phyloP scores from a whole-genome alignment of 805 yeast genomes.

The Wickerhamomyces tratensis region DNA sequence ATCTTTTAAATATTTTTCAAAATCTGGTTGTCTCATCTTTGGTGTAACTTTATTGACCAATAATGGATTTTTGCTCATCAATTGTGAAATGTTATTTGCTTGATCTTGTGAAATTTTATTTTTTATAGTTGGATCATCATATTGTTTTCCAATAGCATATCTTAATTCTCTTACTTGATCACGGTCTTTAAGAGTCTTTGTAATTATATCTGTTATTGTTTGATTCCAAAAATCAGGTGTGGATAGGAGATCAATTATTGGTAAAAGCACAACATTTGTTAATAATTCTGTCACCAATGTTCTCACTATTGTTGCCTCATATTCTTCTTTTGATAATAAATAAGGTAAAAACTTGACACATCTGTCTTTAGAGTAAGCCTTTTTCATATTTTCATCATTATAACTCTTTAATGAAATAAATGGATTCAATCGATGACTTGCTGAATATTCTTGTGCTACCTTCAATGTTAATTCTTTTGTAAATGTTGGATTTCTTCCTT shows the following conservation, averaged over 20 bases:
- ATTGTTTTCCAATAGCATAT: constrained; percentile 59
- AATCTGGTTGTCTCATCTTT: constrained; percentile 28
- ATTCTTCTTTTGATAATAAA: constrained; percentile 35
- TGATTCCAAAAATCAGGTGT: constrained; percentile 78
- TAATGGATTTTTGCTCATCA: constrained; percentile 12
- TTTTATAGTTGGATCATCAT: constrained; percentile 18
- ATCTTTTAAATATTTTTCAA: constrained; percentile 28
- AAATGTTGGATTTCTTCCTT: constrained; percentile 19
- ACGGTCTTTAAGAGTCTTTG: constrained; percentile 60
- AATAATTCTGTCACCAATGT: constrained; percentile 55
- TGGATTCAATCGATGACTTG: constrained; percentile 40
- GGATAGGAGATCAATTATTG: constrained; percentile 39
- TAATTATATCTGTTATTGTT: constrained; percentile 45
- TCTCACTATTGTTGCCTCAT: constrained; percentile 35
- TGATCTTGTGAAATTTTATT: background rate
- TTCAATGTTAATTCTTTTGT: constrained; percentile 28
- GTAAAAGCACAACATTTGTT: constrained; percentile 44
- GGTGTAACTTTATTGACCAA: constrained; percentile 26
- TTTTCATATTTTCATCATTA: constrained; percentile 32
- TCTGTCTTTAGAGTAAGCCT: constrained; percentile 35
- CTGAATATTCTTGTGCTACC: constrained; percentile 29
- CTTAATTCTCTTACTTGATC: constrained; percentile 66
- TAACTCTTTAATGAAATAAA: constrained; percentile 33
- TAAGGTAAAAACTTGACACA: constrained; percentile 35
- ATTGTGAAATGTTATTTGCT: background rate